phyloP scores from a whole-genome alignment of 257 asterid genomes.

The Penstemon davidsonii region DNA sequence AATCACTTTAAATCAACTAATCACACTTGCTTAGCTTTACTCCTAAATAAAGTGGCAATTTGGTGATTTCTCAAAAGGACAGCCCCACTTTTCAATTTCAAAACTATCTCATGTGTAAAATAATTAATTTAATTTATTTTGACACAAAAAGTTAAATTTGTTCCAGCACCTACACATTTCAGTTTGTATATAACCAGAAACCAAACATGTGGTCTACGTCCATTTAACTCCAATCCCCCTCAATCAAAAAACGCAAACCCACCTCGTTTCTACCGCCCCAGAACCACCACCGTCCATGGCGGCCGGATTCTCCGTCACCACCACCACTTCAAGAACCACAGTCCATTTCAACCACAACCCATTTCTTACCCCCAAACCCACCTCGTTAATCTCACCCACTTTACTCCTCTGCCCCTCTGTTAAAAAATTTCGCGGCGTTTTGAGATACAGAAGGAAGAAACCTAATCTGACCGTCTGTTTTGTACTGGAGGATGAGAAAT shows the following conservation, averaged over 20 bases:
- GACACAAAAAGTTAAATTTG: background rate
- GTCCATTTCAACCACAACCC: constrained; percentile 34
- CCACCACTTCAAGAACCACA: constrained; percentile 25
- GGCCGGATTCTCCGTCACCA: constrained; percentile 38
- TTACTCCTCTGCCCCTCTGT: constrained; percentile 24
- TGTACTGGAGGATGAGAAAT: constrained; percentile 53
- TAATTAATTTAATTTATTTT: no score
- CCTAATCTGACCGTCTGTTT: constrained; percentile 50
- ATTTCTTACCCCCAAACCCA: constrained; percentile 32
- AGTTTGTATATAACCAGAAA: constrained; percentile 29
- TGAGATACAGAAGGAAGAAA: constrained; percentile 33
- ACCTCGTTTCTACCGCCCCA: background rate
- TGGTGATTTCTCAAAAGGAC: background rate
- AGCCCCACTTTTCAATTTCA: background rate
- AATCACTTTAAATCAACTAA: no score
- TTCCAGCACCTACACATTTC: constrained; percentile 5
- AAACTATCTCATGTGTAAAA: background rate
- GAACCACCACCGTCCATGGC: constrained; percentile 54
- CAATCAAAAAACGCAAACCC: background rate
- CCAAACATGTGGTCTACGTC: constrained; percentile 35
- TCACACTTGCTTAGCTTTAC: background rate
- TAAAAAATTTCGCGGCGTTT: constrained; percentile 24
- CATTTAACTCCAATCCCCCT: background rate
- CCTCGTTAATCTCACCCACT: constrained; percentile 21
- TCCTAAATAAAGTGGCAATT: background rate